Percentiles rank a stretch among this genome's conserved stretches.
These are phyloP conservation scores for Cucumis hystrix DNA, from an alignment of 306 rosid species.

Conservation along the genomic window DNA sequence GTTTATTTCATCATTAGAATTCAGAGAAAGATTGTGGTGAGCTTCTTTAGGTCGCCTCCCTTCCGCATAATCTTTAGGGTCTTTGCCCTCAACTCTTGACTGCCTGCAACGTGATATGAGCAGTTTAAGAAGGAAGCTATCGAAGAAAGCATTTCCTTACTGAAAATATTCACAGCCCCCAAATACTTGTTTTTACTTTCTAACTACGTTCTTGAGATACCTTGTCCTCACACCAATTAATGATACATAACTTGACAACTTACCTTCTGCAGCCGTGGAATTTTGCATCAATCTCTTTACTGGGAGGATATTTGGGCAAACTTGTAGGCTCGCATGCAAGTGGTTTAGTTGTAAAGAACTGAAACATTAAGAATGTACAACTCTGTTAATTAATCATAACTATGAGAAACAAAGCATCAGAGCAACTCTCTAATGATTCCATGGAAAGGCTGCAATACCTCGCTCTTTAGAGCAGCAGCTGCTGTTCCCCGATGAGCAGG, in stretches of 20 bases:
- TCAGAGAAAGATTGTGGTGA: conserved; percentile 15
- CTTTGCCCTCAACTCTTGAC: conserved; percentile 28
- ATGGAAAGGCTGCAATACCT: conserved; percentile 29
- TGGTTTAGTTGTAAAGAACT: conserved; percentile 75
- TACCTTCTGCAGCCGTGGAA: conserved; percentile 67
- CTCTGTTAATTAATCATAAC: neutral
- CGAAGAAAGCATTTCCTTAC: neutral
- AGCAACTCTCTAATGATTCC: neutral
- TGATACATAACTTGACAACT: neutral
- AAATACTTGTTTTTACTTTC: neutral
- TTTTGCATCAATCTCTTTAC: conserved; percentile 87
- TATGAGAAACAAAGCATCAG: neutral
- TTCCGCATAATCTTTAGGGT: conserved; percentile 27
- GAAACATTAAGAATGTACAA: neutral
- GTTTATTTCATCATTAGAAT: conserved; percentile 20
- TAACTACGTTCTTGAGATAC: neutral
- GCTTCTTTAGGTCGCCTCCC: conserved; percentile 37
- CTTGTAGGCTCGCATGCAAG: conserved; percentile 76
- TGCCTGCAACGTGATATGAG: conserved; percentile 26
- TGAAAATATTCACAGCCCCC: neutral
- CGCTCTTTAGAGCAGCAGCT: conserved; percentile 53
- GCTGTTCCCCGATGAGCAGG: conserved; percentile 73
- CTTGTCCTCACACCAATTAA: neutral
- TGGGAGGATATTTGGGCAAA: conserved; percentile 82
- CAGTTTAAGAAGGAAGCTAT: neutral